Evolutionary conservation across 2,329 filamentous ascomycete species (phyloP).

Genomic region (Phaeosphaeria sp.): DNA sequence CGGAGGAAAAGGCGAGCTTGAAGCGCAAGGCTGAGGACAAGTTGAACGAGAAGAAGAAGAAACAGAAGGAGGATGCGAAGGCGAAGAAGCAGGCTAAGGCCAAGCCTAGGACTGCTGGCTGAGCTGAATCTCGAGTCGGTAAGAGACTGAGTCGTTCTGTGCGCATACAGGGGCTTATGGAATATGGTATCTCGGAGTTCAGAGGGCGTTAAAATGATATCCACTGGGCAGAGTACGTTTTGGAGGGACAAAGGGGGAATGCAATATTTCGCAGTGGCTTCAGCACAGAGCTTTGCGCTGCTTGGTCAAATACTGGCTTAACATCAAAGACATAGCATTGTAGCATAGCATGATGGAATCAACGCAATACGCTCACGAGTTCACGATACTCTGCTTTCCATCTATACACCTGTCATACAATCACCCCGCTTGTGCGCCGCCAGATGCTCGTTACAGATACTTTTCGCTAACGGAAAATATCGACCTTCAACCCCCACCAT

Average conservation of each 20-base stretch:
- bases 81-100: conserved; percentile 91
- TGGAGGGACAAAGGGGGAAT: not conserved
- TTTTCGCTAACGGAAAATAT: conserved; percentile 15
- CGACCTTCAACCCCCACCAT: not conserved
- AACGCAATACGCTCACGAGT: not conserved
- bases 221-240: not conserved
- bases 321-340: not conserved
- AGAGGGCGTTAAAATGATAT: conserved; percentile 1
- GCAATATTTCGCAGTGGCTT: not conserved
- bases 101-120: conserved; percentile 64
- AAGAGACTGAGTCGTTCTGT: not conserved
- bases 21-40: conserved; percentile 97
- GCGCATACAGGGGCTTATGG: conserved; percentile 10
- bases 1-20: conserved; percentile 79
- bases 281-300: not conserved
- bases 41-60: conserved; percentile 92
- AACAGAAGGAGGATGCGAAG: conserved; percentile 91
- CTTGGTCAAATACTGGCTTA: not conserved
- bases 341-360: not conserved
- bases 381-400: conserved; percentile 2
- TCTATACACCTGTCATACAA: conserved; percentile 24
- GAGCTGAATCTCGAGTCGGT: not conserved
- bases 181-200: conserved; percentile 4
- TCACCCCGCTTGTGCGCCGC: conserved; percentile 10
- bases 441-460: conserved; percentile 19